phyloP scores from a whole-genome alignment of 108 stramenopile genomes.

The Epithemia pelagica region DNA sequence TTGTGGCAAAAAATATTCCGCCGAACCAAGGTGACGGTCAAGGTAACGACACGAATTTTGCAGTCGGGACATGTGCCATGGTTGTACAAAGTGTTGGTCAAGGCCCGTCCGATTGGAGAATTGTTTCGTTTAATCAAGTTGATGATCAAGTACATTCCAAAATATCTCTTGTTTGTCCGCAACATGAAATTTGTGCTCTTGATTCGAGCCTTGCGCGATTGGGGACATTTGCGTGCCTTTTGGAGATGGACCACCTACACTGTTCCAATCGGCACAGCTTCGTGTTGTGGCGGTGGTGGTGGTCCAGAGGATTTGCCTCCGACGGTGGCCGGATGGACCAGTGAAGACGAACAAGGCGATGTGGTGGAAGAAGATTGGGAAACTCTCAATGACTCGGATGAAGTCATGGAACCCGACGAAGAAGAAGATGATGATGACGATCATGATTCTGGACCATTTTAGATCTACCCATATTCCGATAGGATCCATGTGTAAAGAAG shows the following conservation, averaged over 20 bases:
- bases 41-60: slow-evolving; percentile 54
- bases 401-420: background rate
- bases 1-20: slow-evolving; percentile 68
- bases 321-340: background rate
- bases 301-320: slow-evolving; percentile 15
- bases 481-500: no score
- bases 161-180: slow-evolving; percentile 68
- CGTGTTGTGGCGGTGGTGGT: slow-evolving; percentile 2
- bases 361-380: background rate
- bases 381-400: background rate
- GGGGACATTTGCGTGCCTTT: slow-evolving; percentile 3
- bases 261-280: background rate
- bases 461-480: no score
- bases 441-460: background rate
- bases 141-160: slow-evolving; percentile 78
- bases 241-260: background rate
- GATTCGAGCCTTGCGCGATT: slow-evolving; percentile 34
- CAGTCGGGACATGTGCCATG: slow-evolving; percentile 64
- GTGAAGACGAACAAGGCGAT: slow-evolving; percentile 17
- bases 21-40: slow-evolving; percentile 66
- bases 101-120: slow-evolving; percentile 52
- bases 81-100: slow-evolving; percentile 64
- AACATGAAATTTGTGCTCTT: slow-evolving; percentile 74
- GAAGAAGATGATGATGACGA: slow-evolving; percentile 13
- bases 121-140: slow-evolving; percentile 48